These are phyloP conservation scores for Neofusicoccum parvum DNA, from an alignment of 2,329 filamentous ascomycete species.

Conservation along the genomic window DNA sequence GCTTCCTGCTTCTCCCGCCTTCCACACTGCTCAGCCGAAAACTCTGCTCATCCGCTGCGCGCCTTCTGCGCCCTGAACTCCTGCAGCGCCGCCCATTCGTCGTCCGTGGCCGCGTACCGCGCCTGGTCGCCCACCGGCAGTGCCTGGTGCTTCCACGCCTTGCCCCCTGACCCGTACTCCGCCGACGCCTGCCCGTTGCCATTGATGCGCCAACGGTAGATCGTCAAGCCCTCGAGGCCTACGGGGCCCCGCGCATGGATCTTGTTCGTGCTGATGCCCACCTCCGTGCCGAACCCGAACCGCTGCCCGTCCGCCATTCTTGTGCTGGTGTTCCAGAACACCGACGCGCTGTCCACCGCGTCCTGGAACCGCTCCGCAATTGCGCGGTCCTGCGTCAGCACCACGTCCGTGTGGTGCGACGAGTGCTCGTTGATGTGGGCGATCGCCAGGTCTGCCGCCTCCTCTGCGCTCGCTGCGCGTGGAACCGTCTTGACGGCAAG, in stretches of 20 bases:
- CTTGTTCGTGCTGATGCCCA: constrained; percentile 98
- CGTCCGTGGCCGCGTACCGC: constrained; percentile 32
- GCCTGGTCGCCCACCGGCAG: constrained; percentile 41
- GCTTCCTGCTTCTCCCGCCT: constrained; percentile 13
- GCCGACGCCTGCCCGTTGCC: constrained; percentile 81
- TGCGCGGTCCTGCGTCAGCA: constrained; percentile 70
- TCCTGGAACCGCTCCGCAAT: constrained; percentile 82
- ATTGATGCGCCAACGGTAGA: constrained; percentile 93
- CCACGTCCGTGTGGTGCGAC: constrained; percentile 91
- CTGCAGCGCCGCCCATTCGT: constrained; percentile 28
- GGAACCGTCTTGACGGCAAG: constrained; percentile 81
- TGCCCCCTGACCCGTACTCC: constrained; percentile 65
- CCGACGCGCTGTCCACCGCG: constrained; percentile 83
- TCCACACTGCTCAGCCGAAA: not conserved
- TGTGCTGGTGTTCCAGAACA: constrained; percentile 96
- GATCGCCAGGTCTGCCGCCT: constrained; percentile 68
- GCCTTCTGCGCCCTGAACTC: constrained; percentile 31
- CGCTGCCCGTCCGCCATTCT: constrained; percentile 95
- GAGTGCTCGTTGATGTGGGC: constrained; percentile 89
- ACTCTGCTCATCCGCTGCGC: not conserved
- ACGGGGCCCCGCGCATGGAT: constrained; percentile 94
- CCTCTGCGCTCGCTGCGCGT: constrained; percentile 23
- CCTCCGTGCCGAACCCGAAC: constrained; percentile 96
- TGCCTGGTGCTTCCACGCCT: constrained; percentile 58
- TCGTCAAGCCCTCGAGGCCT: constrained; percentile 89